A percentile compares a stretch with the other conserved stretches of the same genome.
phyloP scores from a whole-genome alignment of 2,329 filamentous ascomycete genomes.

The Monosporascus sp. region DNA sequence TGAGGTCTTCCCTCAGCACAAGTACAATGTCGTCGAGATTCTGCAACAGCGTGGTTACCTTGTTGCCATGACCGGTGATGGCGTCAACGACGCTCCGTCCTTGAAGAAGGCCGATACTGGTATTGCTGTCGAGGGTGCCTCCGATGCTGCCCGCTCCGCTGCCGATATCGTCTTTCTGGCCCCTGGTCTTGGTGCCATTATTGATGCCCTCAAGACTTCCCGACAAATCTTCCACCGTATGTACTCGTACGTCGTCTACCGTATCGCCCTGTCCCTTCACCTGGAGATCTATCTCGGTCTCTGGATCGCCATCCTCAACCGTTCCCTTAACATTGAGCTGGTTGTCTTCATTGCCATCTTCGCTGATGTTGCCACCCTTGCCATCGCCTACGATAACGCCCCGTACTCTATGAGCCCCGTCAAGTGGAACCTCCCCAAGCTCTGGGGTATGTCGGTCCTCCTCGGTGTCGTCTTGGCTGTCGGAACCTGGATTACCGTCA shows the following conservation, averaged over 20 bases:
- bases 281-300: conserved; percentile 87
- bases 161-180: conserved; percentile 93
- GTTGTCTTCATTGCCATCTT: conserved; percentile 95
- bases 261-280: conserved; percentile 87
- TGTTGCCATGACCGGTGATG: conserved; percentile 93
- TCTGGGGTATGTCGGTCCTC: conserved; percentile 87
- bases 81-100: conserved; percentile 90
- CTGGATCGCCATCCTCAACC: conserved; percentile 86
- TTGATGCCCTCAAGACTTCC: conserved; percentile 86
- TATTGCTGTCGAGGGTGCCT: conserved; percentile 90
- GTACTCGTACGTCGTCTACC: conserved; percentile 94
- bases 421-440: conserved; percentile 92
- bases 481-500: conserved; percentile 85
- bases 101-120: conserved; percentile 95
- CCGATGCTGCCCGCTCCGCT: conserved; percentile 83
- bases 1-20: conserved; percentile 92
- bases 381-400: conserved; percentile 90
- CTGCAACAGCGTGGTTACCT: conserved; percentile 89
- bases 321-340: conserved; percentile 76
- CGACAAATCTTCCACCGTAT: conserved; percentile 96
- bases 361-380: conserved; percentile 84
- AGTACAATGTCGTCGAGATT: conserved; percentile 91
- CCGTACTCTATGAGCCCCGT: conserved; percentile 81
- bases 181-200: conserved; percentile 85
- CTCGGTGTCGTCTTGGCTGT: conserved; percentile 75